These are phyloP conservation scores for Lecanosticta acicola DNA, from an alignment of 2,329 filamentous ascomycete genomes.

Conservation along the genomic window DNA sequence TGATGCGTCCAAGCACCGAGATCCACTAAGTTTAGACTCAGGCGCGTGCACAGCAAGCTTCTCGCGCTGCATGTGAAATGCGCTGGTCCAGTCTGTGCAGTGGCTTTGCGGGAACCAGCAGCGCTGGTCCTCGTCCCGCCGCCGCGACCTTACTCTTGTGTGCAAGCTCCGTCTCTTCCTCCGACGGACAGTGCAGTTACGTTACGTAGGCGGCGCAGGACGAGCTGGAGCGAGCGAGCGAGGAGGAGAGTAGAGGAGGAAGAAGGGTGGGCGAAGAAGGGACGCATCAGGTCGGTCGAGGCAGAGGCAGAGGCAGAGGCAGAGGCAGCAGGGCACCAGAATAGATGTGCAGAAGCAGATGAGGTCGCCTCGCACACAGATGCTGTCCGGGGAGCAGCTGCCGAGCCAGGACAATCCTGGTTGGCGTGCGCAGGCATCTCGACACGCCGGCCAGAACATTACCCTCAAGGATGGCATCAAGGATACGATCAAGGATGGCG, in stretches of 20 bases:
- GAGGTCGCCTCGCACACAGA: constrained; percentile 1
- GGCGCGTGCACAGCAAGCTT: constrained; percentile 6
- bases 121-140: neutral
- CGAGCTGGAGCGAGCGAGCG: too few species aligned
- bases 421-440: constrained; percentile 5
- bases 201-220: too few species aligned
- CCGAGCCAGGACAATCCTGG: neutral
- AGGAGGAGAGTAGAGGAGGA: too few species aligned
- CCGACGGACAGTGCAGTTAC: too few species aligned
- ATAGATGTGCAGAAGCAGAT: neutral
- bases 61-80: constrained; percentile 13
- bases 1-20: neutral
- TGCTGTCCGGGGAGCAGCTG: neutral
- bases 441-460: constrained; percentile 2
- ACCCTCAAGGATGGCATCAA: neutral
- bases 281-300: too few species aligned
- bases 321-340: neutral
- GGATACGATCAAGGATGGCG: too few species aligned
- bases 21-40: constrained; percentile 3
- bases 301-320: too few species aligned
- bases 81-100: neutral
- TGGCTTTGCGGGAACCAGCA: neutral
- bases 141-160: neutral
- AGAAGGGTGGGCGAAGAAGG: too few species aligned
- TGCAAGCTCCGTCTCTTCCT: too few species aligned